Evolutionary conservation across 352 stramenopile species (phyloP).

Genomic region (Globisporangium solare): DNA sequence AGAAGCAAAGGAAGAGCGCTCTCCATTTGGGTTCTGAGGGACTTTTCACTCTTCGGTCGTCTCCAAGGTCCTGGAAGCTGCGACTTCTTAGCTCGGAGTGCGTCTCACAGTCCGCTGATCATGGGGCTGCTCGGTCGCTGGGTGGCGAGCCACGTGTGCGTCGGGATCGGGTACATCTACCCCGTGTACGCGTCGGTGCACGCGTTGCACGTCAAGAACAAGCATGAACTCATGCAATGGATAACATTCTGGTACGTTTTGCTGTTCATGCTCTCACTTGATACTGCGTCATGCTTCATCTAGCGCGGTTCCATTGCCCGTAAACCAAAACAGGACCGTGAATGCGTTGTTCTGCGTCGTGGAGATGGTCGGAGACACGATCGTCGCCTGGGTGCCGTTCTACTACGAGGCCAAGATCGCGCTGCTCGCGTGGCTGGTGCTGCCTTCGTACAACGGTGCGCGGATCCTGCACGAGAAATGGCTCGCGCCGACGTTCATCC

Average conservation of each 20-base stretch:
- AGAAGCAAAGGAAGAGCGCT: no score
- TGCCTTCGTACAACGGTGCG: constrained; percentile 50
- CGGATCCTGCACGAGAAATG: constrained; percentile 48
- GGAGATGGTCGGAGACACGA: constrained; percentile 54
- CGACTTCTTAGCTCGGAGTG: no score
- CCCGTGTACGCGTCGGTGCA: constrained; percentile 58
- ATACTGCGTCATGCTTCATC: constrained; percentile 5
- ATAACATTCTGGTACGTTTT: constrained; percentile 51
- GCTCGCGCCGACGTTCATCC: constrained; percentile 60
- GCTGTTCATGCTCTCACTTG: neutral
- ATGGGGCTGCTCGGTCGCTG: constrained; percentile 60
- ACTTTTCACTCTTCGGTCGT: no score
- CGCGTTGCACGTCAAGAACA: constrained; percentile 30
- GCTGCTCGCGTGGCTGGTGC: constrained; percentile 61
- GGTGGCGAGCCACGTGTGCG: constrained; percentile 38
- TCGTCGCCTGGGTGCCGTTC: constrained; percentile 59
- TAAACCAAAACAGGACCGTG: constrained; percentile 35
- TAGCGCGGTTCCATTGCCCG: neutral
- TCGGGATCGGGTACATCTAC: constrained; percentile 57
- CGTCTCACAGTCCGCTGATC: no score
- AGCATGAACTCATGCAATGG: constrained; percentile 57
- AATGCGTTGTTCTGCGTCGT: constrained; percentile 57
- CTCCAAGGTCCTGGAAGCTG: no score
- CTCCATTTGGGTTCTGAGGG: no score
- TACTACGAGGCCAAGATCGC: constrained; percentile 74